A percentile compares a stretch with the other conserved stretches of the same genome.
phyloP scores from a whole-genome alignment of 768 basidiomycete genomes.

The Gymnopilus junonius region DNA sequence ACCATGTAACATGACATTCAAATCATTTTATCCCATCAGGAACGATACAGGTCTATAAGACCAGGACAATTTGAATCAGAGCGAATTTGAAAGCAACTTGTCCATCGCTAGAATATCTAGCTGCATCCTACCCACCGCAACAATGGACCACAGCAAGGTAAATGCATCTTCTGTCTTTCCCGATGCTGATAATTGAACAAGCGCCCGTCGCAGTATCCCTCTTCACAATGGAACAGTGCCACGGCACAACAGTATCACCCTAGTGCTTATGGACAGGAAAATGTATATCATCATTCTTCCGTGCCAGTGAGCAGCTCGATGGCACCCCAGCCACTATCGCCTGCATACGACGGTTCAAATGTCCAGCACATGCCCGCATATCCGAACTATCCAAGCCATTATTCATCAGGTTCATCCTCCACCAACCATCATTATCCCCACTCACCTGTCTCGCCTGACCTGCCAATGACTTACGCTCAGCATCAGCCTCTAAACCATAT shows the following conservation, averaged over 20 bases:
- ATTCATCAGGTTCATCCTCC: conserved; percentile 26
- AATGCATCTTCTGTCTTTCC: conserved; percentile 5
- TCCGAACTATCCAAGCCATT: conserved; percentile 21
- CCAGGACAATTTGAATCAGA: not conserved
- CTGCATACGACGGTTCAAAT: conserved; percentile 20
- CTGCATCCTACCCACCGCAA: not conserved
- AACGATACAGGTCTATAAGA: conserved; percentile 30
- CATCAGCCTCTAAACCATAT: conserved; percentile 27
- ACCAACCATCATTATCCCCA: conserved; percentile 29
- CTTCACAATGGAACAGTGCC: conserved; percentile 40
- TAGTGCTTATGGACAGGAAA: conserved; percentile 28
- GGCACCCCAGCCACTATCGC: conserved; percentile 24
- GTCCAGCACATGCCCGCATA: conserved; percentile 22
- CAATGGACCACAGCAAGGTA: conserved; percentile 32
- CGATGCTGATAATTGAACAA: conserved; percentile 13
- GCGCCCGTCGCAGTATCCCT: conserved; percentile 33
- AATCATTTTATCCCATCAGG: conserved; percentile 32
- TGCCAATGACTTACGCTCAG: conserved; percentile 24
- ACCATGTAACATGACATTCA: conserved; percentile 24
- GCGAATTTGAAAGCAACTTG: conserved; percentile 15
- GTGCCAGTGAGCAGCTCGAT: conserved; percentile 20
- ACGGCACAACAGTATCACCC: conserved; percentile 35
- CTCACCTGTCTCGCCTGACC: conserved; percentile 24
- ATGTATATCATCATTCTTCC: conserved; percentile 29
- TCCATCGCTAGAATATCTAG: conserved; percentile 15